These are phyloP conservation scores for Yamadazyma oceani DNA, from an alignment of 1,139 yeast species.

Conservation along the genomic window DNA sequence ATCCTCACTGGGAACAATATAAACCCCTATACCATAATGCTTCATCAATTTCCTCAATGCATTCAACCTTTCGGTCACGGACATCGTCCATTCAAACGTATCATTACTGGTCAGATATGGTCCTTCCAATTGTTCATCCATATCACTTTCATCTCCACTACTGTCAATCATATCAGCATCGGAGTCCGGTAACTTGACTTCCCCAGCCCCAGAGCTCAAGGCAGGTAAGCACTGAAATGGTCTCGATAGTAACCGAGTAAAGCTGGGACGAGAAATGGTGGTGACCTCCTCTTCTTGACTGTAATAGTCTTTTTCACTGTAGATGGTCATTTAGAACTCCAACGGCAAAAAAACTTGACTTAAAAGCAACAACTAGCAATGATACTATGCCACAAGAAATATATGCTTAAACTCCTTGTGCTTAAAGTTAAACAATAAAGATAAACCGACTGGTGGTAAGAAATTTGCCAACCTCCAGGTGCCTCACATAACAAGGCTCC, in stretches of 20 bases:
- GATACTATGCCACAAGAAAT: too few species aligned
- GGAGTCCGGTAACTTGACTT: conserved; percentile 1
- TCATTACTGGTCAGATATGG: conserved; percentile 21
- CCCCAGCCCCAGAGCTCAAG: conserved; percentile 7
- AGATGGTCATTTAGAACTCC: conserved; percentile 14
- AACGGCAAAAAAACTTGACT: too few species aligned
- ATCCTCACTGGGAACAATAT: conserved; percentile 59
- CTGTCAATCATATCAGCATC: neutral
- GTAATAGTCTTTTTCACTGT: conserved; percentile 16
- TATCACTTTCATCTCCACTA: conserved; percentile 9
- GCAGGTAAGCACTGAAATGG: conserved; percentile 28
- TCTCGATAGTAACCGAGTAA: conserved; percentile 22
- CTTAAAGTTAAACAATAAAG: too few species aligned
- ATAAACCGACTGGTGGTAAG: too few species aligned
- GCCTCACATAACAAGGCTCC: too few species aligned
- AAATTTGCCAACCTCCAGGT: too few species aligned
- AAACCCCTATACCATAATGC: conserved; percentile 44
- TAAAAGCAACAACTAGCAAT: too few species aligned
- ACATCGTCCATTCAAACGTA: conserved; percentile 8
- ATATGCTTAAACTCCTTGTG: too few species aligned
- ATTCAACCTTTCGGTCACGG: conserved; percentile 25
- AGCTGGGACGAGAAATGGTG: conserved; percentile 23
- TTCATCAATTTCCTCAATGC: conserved; percentile 43
- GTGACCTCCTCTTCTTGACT: conserved; percentile 16
- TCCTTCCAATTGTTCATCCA: conserved; percentile 23